These are phyloP conservation scores for Penicillium decumbens DNA, from an alignment of 2,329 filamentous ascomycete genomes.

Conservation along the genomic window DNA sequence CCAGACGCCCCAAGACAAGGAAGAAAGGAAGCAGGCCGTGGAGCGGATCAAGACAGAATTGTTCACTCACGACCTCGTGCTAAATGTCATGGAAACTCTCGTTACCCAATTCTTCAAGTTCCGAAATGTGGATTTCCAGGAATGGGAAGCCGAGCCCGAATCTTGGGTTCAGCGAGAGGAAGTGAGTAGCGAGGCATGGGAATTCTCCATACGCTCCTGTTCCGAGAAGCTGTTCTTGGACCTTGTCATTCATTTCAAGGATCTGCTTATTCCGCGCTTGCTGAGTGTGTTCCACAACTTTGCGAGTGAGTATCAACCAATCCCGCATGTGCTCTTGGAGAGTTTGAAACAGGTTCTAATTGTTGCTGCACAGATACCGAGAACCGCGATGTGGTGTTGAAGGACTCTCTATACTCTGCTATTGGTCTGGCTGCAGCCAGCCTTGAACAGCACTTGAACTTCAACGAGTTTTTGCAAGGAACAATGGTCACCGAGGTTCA, in stretches of 20 bases:
- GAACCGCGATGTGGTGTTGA: slow-evolving; percentile 69
- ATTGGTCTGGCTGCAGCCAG: slow-evolving; percentile 80
- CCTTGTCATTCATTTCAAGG: slow-evolving; percentile 82
- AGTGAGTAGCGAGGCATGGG: slow-evolving; percentile 76
- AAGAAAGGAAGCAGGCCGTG: slow-evolving; percentile 68
- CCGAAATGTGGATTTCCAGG: slow-evolving; percentile 74
- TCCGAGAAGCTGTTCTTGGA: slow-evolving; percentile 92
- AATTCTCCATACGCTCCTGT: slow-evolving; percentile 87
- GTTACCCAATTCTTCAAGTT: slow-evolving; percentile 88
- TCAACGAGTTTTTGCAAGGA: slow-evolving; percentile 70
- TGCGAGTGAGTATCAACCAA: slow-evolving; percentile 51
- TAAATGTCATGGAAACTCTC: slow-evolving; percentile 75
- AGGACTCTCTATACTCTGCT: slow-evolving; percentile 91
- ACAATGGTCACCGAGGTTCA: slow-evolving; percentile 77
- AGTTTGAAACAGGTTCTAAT: background rate
- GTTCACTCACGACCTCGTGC: slow-evolving; percentile 69
- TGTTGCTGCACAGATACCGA: slow-evolving; percentile 34
- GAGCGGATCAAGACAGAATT: slow-evolving; percentile 67
- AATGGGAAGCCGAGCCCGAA: slow-evolving; percentile 92
- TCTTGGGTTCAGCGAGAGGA: slow-evolving; percentile 93
- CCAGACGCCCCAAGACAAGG: slow-evolving; percentile 66
- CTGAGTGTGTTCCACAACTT: slow-evolving; percentile 77
- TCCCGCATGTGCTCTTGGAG: background rate
- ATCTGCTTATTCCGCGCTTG: slow-evolving; percentile 71
- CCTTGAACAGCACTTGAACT: slow-evolving; percentile 70